Evolutionary conservation across 768 basidiomycete species (phyloP), one percentile per base, ranked within the genome.

Genomic region (Hericium coralloides): DNA sequence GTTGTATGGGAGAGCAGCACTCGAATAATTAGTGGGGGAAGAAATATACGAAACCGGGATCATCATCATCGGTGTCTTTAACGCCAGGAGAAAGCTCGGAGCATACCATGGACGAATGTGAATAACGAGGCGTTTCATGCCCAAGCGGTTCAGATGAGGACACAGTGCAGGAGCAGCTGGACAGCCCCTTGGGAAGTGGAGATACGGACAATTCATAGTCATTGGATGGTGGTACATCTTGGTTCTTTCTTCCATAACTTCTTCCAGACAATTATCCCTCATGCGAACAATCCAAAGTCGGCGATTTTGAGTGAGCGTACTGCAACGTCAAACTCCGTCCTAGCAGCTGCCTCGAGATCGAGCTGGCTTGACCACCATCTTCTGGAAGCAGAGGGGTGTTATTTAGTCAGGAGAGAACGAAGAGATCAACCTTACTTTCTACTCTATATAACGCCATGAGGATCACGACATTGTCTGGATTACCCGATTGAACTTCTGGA

Each of bases 381-480:
- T 31, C 23, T 23, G 26, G 15, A 12, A 50, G 22, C 41, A 76
- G 71, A 31, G 95, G 95, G 20, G 89, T 78, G 70, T 95, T 98
- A n/a, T 66, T 86, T 85, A 17, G 89, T 87, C 59, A 90, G 77
- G 26, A 97, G n/a, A n/a, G n/a, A n/a, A n/a, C n/a, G n/a, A n/a
- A 87, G 20, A 99, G 68, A 67, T 99, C 97, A 6, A 86, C 79
- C 68, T 89, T 89, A 22, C 73, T 65, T 63, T 80, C 73, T 20
- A 95, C 74, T 37, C 95, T 82, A 73, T 84, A 98, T 12, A 98
- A 77, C 5, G 86, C 91, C 66, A 98, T 74, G 31, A 83, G 76
- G 62, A 98, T 84, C 36, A 78, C 78, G 49, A 98, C 88, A 56
- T 81, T 73, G 66, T 97, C 92, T 17, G 77, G 68, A 2, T 61